Evolutionary conservation across 495 filamentous ascomycete species (phyloP), one percentile per base, ranked within the genome.

Genomic region (Stereocaulon alpinum): DNA sequence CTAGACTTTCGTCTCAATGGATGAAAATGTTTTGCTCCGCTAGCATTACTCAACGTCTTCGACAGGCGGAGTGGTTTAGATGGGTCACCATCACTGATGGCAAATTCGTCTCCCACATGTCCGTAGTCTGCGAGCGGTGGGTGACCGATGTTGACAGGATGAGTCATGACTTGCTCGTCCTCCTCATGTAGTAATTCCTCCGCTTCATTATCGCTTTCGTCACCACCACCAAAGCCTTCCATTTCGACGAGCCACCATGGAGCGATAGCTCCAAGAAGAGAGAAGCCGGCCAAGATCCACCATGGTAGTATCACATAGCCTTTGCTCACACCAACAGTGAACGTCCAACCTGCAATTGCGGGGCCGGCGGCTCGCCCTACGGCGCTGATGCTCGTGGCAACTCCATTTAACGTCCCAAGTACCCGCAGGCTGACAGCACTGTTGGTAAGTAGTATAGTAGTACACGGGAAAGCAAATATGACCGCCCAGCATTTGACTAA

Each of bases 401-500:
- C 82, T 0, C 92, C 92, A 67, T 97, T 97, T 52, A 97, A 72
- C 2, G 91, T 95, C 0, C 91, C 92, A 7, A 96, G 79, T 49
- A 94, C 79, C 34, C 80, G 74, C 37, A 96, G 73, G 48, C 81
- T 86, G 0, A 76, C 71, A 1, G 90, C 90, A 18, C 86, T 88
- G 72, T 96, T 97, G 48, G 91, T 95, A 18, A 97, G 75, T 20
- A 96, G 71, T 65, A 96, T 94, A n/a, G 86, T 93, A 17, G 78
- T 84, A 68, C 86, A 90, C 1, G 92, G 92, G 68, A 95, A 95
- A 6, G 84, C 83, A 69, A 96, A 87, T 56, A 91, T 90, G 40
- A 80, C 80, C 12, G 79, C 78, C 49, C 85, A 74, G 30, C 82
- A 82, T 67, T 92, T 94, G 63, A 81, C 60, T 14, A 91, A 69